Evolutionary conservation across 805 yeast species (phyloP).

Genomic region (Candida yuanshanica): DNA sequence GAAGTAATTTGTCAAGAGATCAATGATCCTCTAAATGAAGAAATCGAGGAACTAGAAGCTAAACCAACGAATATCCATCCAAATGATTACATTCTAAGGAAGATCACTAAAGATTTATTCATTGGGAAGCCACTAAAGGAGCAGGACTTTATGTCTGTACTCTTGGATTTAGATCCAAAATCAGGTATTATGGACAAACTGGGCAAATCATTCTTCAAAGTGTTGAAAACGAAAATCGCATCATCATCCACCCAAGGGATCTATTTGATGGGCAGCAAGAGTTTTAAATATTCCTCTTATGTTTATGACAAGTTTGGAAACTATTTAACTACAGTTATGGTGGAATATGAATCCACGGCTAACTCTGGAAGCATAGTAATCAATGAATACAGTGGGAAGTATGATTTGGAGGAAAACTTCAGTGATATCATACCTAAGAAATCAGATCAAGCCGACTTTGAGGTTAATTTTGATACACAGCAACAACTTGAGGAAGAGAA

Average conservation of each 20-base stretch:
- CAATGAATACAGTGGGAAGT: background rate
- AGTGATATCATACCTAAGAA: background rate
- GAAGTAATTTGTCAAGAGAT: conserved; percentile 4
- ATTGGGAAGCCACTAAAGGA: background rate
- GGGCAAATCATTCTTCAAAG: background rate
- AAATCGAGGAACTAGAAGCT: background rate
- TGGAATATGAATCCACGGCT: background rate
- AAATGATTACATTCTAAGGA: background rate
- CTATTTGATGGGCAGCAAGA: background rate
- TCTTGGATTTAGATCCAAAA: background rate
- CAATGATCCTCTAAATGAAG: background rate
- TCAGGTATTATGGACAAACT: conserved; percentile 1
- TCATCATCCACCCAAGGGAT: background rate
- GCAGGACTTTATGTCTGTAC: background rate
- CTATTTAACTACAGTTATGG: background rate
- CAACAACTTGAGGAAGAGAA: too few species aligned
- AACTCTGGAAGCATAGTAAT: background rate
- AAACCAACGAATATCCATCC: background rate
- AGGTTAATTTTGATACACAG: too few species aligned
- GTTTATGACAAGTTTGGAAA: conserved; percentile 5
- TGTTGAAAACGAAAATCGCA: background rate
- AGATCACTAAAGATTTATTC: conserved; percentile 3
- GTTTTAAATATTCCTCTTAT: conserved; percentile 1
- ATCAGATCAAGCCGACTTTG: background rate
- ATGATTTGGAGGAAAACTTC: background rate